Base-by-base conservation (phyloP, 148 eudicot genomes). In the Fagopyrum homotropicum region DNA sequence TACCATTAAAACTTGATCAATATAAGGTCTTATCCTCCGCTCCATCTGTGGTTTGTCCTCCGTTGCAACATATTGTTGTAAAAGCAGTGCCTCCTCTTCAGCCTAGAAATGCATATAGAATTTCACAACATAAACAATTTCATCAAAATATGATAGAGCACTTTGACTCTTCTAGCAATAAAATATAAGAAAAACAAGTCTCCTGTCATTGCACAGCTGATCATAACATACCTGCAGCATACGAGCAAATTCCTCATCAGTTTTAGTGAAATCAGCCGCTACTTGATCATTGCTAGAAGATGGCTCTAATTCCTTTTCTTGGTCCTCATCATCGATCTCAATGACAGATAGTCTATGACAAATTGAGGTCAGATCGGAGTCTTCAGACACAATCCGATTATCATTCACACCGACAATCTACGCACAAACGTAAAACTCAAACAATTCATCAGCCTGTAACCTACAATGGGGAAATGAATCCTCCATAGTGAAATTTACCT, bases 181-280 rank as follows among this genome's bases (percentile, higher is more conserved):
- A 64, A 26, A n/a, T 60, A 10, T 19, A 55, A 55, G n/a, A 55
- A 55, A 4, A 17, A 5, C 1, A 55, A 50, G 14, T 50, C 60
- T 16, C 60, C 6, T 22, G 19, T 22, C 16, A 55, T 55, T 55
- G 60, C 6, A 30, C 69, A 63, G 16, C 5, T 11, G 45, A 63
- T 63, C 45, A 63, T 4, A 76, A 72, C 60, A 56, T 14, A 91
- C 98, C 98, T 94, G 98, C 79, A 94, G 79, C 88, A 86, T 80
- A 59, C 96, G 88, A 75, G 98, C 93, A 22, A 92, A 83, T 79
- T 91, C 97, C 81, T 94, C 97, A 72, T 94, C 97, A 2, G 92
- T 83, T 82, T 69, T 82, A 4, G 78, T 69, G 47, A 81, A 63
- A 47, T 86, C 88, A 19, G 82, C 85, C 49, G 68, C 72, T 17